Percentiles rank a stretch among this genome's conserved stretches.
Evolutionary conservation across 208 protist genomes (phyloP).

Genomic region (Endotrypanum monterogeii): DNA sequence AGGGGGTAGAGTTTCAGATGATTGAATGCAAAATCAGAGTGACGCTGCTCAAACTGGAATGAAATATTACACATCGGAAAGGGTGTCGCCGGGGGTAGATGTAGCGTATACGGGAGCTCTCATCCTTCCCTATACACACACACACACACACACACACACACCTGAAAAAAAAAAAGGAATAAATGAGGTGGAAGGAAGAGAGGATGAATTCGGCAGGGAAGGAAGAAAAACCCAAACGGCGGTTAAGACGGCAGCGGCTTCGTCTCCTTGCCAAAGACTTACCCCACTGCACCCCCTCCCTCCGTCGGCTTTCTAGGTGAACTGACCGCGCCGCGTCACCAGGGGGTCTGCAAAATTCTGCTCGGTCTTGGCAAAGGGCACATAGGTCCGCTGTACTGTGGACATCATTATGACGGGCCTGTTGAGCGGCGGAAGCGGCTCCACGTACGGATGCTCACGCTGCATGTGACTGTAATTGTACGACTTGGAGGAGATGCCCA

Average conservation of each 20-base stretch:
- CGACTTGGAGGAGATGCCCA: constrained; percentile 57
- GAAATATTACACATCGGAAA: neutral
- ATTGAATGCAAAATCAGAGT: neutral
- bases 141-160: too few relatives aligned
- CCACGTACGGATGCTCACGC: constrained; percentile 63
- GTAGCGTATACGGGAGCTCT: too few relatives aligned
- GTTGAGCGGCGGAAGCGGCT: constrained; percentile 73
- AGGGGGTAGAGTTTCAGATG: too few relatives aligned
- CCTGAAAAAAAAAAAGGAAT: too few relatives aligned
- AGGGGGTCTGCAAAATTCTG: constrained; percentile 54
- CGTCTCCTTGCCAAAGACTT: too few relatives aligned
- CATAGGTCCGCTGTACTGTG: constrained; percentile 48
- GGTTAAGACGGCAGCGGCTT: too few relatives aligned
- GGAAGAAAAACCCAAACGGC: too few relatives aligned
- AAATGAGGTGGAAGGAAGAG: constrained; percentile 1
- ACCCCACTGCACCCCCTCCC: neutral
- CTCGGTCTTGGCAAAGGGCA: constrained; percentile 31
- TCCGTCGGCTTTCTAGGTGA: constrained; percentile 9
- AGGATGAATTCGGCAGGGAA: too few relatives aligned
- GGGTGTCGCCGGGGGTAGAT: too few relatives aligned
- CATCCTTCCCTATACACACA: too few relatives aligned
- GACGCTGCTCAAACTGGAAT: neutral
- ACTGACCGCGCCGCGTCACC: constrained; percentile 53
- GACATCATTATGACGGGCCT: constrained; percentile 60
- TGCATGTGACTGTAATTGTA: constrained; percentile 87